A percentile compares a stretch with the other conserved stretches of the same genome.
Conservation (phyloP, 2,329 filamentous ascomycete genomes). For the Fusarium sp. region DNA sequence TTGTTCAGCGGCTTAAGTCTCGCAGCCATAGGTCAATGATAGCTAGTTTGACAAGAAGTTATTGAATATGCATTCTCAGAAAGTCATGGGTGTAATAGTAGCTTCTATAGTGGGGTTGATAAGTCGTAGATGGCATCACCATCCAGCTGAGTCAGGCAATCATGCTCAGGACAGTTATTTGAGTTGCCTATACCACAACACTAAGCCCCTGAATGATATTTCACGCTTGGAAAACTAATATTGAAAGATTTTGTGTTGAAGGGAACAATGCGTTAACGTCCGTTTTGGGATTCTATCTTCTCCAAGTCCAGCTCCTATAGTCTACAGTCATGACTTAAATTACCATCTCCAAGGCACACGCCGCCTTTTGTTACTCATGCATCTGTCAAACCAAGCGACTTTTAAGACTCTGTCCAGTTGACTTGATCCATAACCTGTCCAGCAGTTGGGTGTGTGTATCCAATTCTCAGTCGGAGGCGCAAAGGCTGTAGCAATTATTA, state of each 20-base stretch:
- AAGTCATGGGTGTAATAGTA: not conserved
- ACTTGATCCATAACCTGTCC: constrained; percentile 88
- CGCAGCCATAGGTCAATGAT: constrained; percentile 5
- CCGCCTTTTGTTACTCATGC: constrained; percentile 4
- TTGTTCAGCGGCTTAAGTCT: not conserved
- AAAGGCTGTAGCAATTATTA: constrained; percentile 69
- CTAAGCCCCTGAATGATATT: not conserved
- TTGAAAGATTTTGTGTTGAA: constrained; percentile 21
- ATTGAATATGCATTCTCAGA: not conserved
- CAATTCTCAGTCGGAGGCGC: constrained; percentile 85
- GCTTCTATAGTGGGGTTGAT: constrained; percentile 28
- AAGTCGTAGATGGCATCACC: not conserved
- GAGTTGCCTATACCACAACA: not conserved
- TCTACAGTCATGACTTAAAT: constrained; percentile 32
- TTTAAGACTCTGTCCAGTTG: constrained; percentile 84
- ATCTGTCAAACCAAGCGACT: not conserved
- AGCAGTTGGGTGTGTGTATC: constrained; percentile 76
- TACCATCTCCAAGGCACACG: constrained; percentile 28
- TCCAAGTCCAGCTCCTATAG: constrained; percentile 32
- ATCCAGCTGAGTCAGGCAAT: constrained; percentile 28
- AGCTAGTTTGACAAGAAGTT: not conserved
- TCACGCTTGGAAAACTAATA: constrained; percentile 8
- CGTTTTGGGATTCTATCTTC: constrained; percentile 45
- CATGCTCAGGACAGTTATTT: not conserved
- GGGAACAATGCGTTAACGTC: constrained; percentile 38